A percentile compares a stretch with the other conserved stretches of the same genome.
phyloP scores from a whole-genome alignment of 495 filamentous ascomycete species.

The Aspergillus taichungensis region DNA sequence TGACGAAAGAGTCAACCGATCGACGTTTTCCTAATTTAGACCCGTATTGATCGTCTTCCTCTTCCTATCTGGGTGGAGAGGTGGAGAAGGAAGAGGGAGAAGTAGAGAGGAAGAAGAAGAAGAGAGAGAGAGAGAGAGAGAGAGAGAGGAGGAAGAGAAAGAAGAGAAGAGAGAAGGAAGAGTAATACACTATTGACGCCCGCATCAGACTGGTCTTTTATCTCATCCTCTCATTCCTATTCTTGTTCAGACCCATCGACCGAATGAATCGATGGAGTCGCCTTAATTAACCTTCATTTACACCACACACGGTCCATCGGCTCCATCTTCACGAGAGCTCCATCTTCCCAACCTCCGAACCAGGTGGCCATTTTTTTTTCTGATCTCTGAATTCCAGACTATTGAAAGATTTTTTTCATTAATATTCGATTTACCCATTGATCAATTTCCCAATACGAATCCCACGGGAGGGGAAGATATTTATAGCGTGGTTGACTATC shows the following conservation, averaged over 20 bases:
- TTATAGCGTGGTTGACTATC: too few relatives aligned
- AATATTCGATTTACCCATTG: too few relatives aligned
- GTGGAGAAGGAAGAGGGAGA: slow-evolving; percentile 16
- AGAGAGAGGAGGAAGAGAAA: background rate
- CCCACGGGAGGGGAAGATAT: too few relatives aligned
- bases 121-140: slow-evolving; percentile 5
- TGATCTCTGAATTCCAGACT: too few relatives aligned
- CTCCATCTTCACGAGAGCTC: background rate
- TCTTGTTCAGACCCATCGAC: slow-evolving; percentile 3
- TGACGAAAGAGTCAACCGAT: too few relatives aligned
- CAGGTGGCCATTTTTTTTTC: too few relatives aligned
- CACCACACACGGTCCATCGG: background rate
- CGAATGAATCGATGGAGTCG: too few relatives aligned
- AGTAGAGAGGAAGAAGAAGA: slow-evolving; percentile 19
- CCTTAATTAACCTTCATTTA: too few relatives aligned
- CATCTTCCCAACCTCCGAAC: background rate
- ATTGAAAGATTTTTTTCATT: too few relatives aligned
- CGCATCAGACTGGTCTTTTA: slow-evolving; percentile 2
- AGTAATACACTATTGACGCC: slow-evolving; percentile 5
- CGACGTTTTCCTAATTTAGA: too few relatives aligned
- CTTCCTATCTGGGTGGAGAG: slow-evolving; percentile 1
- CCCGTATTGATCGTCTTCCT: too few relatives aligned
- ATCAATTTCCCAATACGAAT: too few relatives aligned
- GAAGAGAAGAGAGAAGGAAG: slow-evolving; percentile 3
- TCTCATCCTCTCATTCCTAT: background rate